Conservation (phyloP, 148 eudicot species). For the Talinum fruticosum region DNA sequence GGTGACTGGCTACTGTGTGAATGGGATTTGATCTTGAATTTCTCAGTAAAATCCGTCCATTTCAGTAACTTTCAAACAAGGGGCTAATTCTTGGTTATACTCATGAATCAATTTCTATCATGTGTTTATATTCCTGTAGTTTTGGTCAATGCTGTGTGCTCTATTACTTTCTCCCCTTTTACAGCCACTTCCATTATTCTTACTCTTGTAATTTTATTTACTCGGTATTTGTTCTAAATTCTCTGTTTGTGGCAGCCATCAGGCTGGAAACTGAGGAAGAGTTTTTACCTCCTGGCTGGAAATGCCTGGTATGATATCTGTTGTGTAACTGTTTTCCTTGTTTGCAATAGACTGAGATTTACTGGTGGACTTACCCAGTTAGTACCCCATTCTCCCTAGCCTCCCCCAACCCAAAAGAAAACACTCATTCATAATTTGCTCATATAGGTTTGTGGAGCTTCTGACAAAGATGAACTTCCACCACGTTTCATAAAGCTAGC, state of each 20-base stretch:
- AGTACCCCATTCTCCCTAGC: neutral
- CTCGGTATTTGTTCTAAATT: constrained; percentile 7
- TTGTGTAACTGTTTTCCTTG: constrained; percentile 2
- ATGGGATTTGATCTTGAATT: neutral
- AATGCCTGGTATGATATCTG: constrained; percentile 59
- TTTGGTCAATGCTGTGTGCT: neutral
- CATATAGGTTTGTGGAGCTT: constrained; percentile 86
- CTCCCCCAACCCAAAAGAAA: too few species aligned
- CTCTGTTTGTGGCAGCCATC: constrained; percentile 65
- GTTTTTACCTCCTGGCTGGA: constrained; percentile 87
- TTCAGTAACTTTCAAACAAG: neutral
- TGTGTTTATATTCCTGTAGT: neutral
- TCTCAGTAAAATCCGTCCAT: neutral
- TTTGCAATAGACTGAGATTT: neutral
- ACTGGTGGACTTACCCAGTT: neutral
- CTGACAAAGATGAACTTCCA: constrained; percentile 72
- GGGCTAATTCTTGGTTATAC: neutral
- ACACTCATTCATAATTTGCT: constrained; percentile 3
- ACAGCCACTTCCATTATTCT: neutral
- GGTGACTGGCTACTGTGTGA: neutral
- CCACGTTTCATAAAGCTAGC: constrained; percentile 77
- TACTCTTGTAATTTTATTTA: neutral
- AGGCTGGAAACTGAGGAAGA: constrained; percentile 87
- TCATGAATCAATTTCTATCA: neutral
- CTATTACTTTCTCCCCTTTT: constrained; percentile 5